A percentile compares a stretch with the other conserved stretches of the same genome.
These are phyloP conservation scores for Ceratocystis harringtonii DNA, from an alignment of 2,329 filamentous ascomycete species.

Conservation along the genomic window DNA sequence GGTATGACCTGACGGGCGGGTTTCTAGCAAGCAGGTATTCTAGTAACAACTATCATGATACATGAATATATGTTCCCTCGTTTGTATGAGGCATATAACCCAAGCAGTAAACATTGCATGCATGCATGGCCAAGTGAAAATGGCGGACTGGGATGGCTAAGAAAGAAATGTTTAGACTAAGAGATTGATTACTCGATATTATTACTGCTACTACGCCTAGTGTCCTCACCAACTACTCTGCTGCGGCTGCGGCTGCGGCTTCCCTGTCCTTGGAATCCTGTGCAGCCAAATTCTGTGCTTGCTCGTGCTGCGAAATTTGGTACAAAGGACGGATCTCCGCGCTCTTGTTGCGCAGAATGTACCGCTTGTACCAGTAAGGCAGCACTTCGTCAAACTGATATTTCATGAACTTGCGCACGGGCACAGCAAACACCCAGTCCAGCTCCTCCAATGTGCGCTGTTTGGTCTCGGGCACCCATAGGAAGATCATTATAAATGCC, in stretches of 20 bases:
- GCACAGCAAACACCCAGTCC: slow-evolving; percentile 34
- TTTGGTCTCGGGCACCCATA: slow-evolving; percentile 45
- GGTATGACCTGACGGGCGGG: neutral
- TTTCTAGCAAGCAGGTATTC: slow-evolving; percentile 6
- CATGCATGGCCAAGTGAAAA: too few relatives aligned
- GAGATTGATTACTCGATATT: too few relatives aligned
- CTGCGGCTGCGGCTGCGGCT: neutral
- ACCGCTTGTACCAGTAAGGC: slow-evolving; percentile 27
- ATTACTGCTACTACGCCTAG: too few relatives aligned
- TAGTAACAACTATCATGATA: neutral
- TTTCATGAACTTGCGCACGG: slow-evolving; percentile 27
- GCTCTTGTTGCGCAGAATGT: slow-evolving; percentile 17
- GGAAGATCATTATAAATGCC: slow-evolving; percentile 41
- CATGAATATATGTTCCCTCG: neutral
- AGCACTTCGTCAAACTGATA: slow-evolving; percentile 28
- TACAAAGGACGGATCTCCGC: slow-evolving; percentile 15
- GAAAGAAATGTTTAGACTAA: too few relatives aligned
- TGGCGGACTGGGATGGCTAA: too few relatives aligned
- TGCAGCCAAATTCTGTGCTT: neutral
- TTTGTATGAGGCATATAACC: too few relatives aligned
- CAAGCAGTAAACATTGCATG: too few relatives aligned
- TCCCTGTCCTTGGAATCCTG: neutral
- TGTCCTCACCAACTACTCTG: too few relatives aligned
- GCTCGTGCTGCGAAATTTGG: slow-evolving; percentile 11
- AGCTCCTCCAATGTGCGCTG: slow-evolving; percentile 37